Evolutionary conservation across 768 basidiomycete genomes (phyloP).

Genomic region (Tricholoma hemisulphureum): DNA sequence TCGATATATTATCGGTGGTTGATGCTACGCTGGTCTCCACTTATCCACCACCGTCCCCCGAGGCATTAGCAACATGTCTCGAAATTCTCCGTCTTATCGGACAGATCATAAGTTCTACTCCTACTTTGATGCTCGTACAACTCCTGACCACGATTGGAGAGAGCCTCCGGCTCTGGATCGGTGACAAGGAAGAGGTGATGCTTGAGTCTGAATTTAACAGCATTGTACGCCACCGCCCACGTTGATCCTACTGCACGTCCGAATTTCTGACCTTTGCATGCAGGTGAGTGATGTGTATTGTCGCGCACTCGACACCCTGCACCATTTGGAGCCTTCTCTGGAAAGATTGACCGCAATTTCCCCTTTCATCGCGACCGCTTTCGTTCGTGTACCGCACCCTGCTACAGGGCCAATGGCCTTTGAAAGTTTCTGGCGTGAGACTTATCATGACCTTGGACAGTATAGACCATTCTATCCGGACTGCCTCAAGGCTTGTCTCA

Average conservation of each 20-base stretch:
- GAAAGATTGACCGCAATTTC: slow-evolving; percentile 41
- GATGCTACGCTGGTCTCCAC: slow-evolving; percentile 30
- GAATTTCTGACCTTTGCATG: background rate
- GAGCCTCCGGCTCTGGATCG: slow-evolving; percentile 51
- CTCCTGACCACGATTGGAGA: slow-evolving; percentile 37
- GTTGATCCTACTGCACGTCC: background rate
- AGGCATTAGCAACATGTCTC: slow-evolving; percentile 28
- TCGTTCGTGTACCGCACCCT: slow-evolving; percentile 41
- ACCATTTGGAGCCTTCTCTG: slow-evolving; percentile 36
- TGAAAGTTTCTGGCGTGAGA: slow-evolving; percentile 55
- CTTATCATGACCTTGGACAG: slow-evolving; percentile 45
- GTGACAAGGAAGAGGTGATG: slow-evolving; percentile 42
- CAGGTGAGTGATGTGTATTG: slow-evolving; percentile 45
- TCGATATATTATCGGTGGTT: slow-evolving; percentile 26
- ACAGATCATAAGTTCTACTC: slow-evolving; percentile 28
- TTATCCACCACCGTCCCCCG: slow-evolving; percentile 35
- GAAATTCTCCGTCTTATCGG: slow-evolving; percentile 37
- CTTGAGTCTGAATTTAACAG: slow-evolving; percentile 44
- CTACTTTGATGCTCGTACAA: slow-evolving; percentile 27
- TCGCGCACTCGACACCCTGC: slow-evolving; percentile 39
- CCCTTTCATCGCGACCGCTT: slow-evolving; percentile 50
- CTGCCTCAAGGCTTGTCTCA: slow-evolving; percentile 44
- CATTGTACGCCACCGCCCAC: slow-evolving; percentile 40
- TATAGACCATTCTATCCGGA: slow-evolving; percentile 41
- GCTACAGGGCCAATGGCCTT: slow-evolving; percentile 54